These are phyloP conservation scores for Cercospora sesami DNA, from an alignment of 2,329 filamentous ascomycete species.

Conservation along the genomic window DNA sequence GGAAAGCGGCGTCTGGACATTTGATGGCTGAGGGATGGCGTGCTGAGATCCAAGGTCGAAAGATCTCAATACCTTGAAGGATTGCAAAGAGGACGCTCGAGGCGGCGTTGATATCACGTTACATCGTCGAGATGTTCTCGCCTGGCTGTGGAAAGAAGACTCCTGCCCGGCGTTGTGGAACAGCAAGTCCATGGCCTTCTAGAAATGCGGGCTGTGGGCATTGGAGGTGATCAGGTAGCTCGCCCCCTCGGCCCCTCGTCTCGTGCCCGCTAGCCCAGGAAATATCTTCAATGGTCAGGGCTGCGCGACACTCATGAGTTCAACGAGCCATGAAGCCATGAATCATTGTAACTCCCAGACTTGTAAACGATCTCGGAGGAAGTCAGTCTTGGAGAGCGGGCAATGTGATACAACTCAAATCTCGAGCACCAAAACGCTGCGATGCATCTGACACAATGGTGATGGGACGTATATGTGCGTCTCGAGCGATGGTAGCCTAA, in stretches of 20 bases:
- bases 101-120: neutral
- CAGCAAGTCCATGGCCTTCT: neutral
- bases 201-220: neutral
- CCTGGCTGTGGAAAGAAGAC: neutral
- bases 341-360: neutral
- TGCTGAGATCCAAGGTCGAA: too few relatives aligned
- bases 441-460: neutral
- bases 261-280: neutral
- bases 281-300: neutral
- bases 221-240: neutral
- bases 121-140: too few relatives aligned
- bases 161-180: neutral
- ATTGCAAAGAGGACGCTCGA: too few relatives aligned
- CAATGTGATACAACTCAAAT: neutral
- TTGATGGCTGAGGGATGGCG: conserved; percentile 24
- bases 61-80: too few relatives aligned
- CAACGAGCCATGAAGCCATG: neutral
- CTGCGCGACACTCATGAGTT: neutral
- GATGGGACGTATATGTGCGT: neutral
- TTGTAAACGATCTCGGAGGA: neutral
- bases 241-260: neutral
- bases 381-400: neutral
- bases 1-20: conserved; percentile 31
- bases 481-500: neutral
- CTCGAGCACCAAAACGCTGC: neutral